Evolutionary conservation across 2,329 filamentous ascomycete species (phyloP).

Genomic region (Anthostomella pinea): DNA sequence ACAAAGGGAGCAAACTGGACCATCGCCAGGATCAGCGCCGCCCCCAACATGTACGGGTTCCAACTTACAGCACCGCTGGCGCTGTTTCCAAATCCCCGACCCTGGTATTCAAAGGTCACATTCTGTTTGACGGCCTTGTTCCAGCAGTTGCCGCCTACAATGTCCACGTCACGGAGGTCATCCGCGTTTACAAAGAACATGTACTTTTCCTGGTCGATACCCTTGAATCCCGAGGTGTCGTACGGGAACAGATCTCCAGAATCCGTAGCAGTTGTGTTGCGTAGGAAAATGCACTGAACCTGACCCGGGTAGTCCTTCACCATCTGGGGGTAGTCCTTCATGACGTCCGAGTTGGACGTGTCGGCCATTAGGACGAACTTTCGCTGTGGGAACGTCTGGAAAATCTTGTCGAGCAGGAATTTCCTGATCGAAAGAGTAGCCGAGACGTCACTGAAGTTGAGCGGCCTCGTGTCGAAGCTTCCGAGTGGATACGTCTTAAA

Average conservation of each 20-base stretch:
- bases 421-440: constrained; percentile 70
- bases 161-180: constrained; percentile 64
- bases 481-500: constrained; percentile 75
- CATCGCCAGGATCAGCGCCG: constrained; percentile 6
- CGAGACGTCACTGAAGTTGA: constrained; percentile 75
- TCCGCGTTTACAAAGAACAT: constrained; percentile 78
- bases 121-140: constrained; percentile 66
- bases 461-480: constrained; percentile 72
- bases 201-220: constrained; percentile 62
- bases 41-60: constrained; percentile 14
- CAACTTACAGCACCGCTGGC: constrained; percentile 16
- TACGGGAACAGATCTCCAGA: constrained; percentile 68
- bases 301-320: constrained; percentile 65
- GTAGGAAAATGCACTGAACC: constrained; percentile 73
- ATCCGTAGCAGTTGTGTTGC: constrained; percentile 72
- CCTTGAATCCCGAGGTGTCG: constrained; percentile 69
- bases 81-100: constrained; percentile 42
- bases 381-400: constrained; percentile 70
- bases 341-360: constrained; percentile 73
- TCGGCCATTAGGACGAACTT: constrained; percentile 76
- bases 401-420: constrained; percentile 67
- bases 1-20: constrained; percentile 6
- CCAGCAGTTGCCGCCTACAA: constrained; percentile 65
- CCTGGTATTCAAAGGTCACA: constrained; percentile 67
- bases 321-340: constrained; percentile 62